Evolutionary conservation across 2,329 filamentous ascomycete genomes (phyloP), one percentile per base, ranked within the genome.

Genomic region (Fusarium avenaceum): DNA sequence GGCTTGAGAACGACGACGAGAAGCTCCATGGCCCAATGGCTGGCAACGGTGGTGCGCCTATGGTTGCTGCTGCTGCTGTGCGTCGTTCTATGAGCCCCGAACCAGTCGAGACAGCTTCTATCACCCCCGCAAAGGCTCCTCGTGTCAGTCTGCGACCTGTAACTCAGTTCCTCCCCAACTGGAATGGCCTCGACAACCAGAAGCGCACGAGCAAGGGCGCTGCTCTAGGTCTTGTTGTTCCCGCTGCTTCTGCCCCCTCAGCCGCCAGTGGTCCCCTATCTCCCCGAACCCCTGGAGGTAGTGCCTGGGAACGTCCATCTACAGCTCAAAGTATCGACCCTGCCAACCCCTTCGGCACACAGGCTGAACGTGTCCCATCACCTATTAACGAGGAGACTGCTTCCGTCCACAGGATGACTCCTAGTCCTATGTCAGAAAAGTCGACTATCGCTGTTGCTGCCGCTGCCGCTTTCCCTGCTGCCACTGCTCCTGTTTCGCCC

Each of bases 71-170:
- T 20, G 64, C 57, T 11, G 52, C 47, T 39, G 48, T 62, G 11
- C 63, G 57, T 32, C 65, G 61, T 39, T 51, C 65, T 7, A 51
- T 69, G 44, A 58, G 65, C 22, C 57, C 65, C 17, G 63, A 66
- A 28, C 64, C 51, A 20, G 58, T 65, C 33, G 63, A 50, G 35
- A 68, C 62, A 14, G 52, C 59, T 10, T 64, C 68, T 11, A 40
- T 64, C 45, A 56, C 82, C 77, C 70, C 85, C 82, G 65, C 80
- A 77, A 66, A 82, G 84, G 90, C 94, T 44, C 93, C 94, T n/a
- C 90, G 90, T 65, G 85, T 97, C 64, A 96, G 93, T 75, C 85
- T 97, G 54, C 90, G 93, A 49, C 94, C 94, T 4, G 87, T 96
- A 48, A 95, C 93, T 40, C 89, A 96, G 74, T 94, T 97, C 80